phyloP scores from a whole-genome alignment of 1,284 basidiomycete genomes.

The Cerioporus squamosus region DNA sequence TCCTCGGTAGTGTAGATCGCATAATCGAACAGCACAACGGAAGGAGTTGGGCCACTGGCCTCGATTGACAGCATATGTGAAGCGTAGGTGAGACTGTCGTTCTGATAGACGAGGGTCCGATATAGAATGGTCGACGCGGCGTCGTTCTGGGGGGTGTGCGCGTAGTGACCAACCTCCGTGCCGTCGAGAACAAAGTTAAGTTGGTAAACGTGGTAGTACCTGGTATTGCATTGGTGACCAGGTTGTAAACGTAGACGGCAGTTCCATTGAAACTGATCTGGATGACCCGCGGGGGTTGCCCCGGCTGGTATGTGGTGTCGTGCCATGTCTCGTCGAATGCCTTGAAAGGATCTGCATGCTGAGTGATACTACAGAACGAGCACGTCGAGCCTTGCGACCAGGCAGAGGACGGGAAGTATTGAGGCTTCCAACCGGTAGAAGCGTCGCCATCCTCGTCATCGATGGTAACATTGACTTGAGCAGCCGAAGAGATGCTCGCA shows the following conservation, averaged over 20 bases:
- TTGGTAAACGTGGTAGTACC: conserved; percentile 7
- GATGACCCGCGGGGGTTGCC: neutral
- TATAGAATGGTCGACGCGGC: conserved; percentile 19
- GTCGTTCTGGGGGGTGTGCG: neutral
- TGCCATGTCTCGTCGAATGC: conserved; percentile 16
- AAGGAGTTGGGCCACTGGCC: conserved; percentile 1
- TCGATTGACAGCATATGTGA: conserved; percentile 20
- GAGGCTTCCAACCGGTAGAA: neutral
- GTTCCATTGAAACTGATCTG: conserved; percentile 2
- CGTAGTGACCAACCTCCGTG: neutral
- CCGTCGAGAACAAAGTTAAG: conserved; percentile 13
- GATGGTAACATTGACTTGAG: conserved; percentile 2
- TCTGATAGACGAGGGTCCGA: conserved; percentile 35
- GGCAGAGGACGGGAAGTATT: neutral
- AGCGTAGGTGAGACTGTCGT: conserved; percentile 15
- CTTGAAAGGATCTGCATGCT: neutral
- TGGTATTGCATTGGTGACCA: conserved; percentile 9
- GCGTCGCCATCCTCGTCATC: conserved; percentile 10
- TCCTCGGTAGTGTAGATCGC: neutral
- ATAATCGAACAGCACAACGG: conserved; percentile 27
- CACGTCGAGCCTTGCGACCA: neutral
- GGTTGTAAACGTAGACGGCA: conserved; percentile 15
- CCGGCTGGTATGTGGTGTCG: conserved; percentile 9
- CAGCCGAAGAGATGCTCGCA: too few relatives aligned
- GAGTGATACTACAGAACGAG: neutral